phyloP scores from a whole-genome alignment of 805 yeast species.

The Myxozyma monticola region DNA sequence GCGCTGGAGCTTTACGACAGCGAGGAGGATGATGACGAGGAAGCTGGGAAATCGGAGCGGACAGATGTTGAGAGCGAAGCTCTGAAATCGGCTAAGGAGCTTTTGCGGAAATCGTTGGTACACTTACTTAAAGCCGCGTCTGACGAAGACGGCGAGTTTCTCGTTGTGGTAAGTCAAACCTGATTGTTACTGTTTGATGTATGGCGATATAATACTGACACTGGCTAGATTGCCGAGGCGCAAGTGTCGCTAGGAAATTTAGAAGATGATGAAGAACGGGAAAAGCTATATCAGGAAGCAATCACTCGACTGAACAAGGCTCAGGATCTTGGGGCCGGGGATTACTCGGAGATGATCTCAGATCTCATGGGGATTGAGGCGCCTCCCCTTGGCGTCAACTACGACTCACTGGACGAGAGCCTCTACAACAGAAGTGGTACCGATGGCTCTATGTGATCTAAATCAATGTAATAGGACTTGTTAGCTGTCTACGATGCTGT shows the following conservation, averaged over 20 bases:
- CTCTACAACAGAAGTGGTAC: no score
- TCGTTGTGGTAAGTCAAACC: constrained; percentile 12
- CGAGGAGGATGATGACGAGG: constrained; percentile 19
- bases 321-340: constrained; percentile 50
- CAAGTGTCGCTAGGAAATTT: constrained; percentile 76
- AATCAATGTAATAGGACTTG: no score
- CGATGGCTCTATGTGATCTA: no score
- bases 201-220: neutral
- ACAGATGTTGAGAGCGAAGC: neutral
- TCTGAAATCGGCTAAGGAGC: constrained; percentile 3
- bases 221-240: constrained; percentile 70
- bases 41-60: neutral
- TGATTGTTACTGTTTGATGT: neutral
- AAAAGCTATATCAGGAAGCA: constrained; percentile 64
- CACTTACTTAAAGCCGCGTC: constrained; percentile 1
- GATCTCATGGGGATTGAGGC: no score
- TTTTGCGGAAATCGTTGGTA: constrained; percentile 9
- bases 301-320: constrained; percentile 68
- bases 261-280: constrained; percentile 69
- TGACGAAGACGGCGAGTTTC: constrained; percentile 5
- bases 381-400: no score
- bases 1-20: constrained; percentile 23
- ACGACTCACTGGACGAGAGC: no score
- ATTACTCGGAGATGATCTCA: constrained; percentile 40
- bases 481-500: no score